Evolutionary conservation across 805 yeast species (phyloP), one percentile per base, ranked within the genome.

Genomic region (Naumovozyma castellii): DNA sequence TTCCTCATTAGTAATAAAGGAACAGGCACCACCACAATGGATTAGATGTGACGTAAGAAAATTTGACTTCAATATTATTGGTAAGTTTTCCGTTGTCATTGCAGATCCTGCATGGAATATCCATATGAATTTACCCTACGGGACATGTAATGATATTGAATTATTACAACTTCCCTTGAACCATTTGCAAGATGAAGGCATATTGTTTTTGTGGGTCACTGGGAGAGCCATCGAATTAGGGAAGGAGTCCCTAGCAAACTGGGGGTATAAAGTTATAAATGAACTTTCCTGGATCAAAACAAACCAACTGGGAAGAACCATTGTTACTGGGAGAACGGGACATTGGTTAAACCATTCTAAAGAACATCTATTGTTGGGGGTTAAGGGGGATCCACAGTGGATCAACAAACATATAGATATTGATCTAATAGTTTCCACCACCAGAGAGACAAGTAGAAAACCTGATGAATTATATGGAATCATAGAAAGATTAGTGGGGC

Each of bases 41-140:
- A 84, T 88, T 44, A 74, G 76, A 41, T 85, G 95, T 58, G 95
- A 88, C 61, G 78, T 88, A 15, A 68, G 86, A 27, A 67, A 72
- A 37, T 68, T 88, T 41, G 87, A 90, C 48, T 78, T 90, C 51
- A 63, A 57, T 17, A 63, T 75, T 5, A 61, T 88, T 41, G 96
- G 97, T 2, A 78, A 81, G 62, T 84, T 84, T 64, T 87, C 80
- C 31, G 86, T 80, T 2, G 77, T 88, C 10, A 75, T 90, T 40
- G 90, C 95, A 0, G 97, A 88, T 59, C 96, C 96, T 3, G 92
- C 96, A 5, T 88, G 97, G 97, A 88, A 86, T 47, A 88, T 88
- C 46, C 96, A 88, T 62, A 87, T 84, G 88, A 81, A 83, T 40
- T 59, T 76, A 43, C 86, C 86, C 3, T 79, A 81, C 57, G 84